These are phyloP conservation scores for Tuctoria greenei DNA, from an alignment of 176 grass and related monocot genomes.

Conservation along the genomic window DNA sequence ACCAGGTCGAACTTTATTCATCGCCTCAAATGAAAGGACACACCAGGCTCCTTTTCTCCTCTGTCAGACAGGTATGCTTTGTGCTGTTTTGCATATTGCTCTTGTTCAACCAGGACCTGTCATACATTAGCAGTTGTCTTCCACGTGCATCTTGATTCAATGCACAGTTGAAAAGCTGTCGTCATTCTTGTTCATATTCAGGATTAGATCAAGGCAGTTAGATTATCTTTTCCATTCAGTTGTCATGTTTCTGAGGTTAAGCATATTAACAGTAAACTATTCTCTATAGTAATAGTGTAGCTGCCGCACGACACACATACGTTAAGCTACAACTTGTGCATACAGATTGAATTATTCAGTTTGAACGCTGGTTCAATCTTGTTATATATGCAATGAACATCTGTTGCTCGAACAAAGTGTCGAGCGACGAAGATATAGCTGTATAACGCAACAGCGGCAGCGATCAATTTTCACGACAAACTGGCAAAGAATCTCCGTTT, in stretches of 20 bases:
- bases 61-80: slow-evolving; percentile 51
- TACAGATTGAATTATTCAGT: background rate
- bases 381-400: background rate
- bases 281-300: background rate
- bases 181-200: slow-evolving; percentile 9
- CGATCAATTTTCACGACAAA: too few relatives aligned
- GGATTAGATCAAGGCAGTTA: background rate
- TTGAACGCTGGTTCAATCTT: background rate
- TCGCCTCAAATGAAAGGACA: slow-evolving; percentile 76
- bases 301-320: background rate
- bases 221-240: background rate
- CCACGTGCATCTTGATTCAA: background rate
- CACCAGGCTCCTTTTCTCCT: slow-evolving; percentile 65
- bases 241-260: background rate
- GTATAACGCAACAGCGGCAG: too few relatives aligned
- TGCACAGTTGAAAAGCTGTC: background rate
- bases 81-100: slow-evolving; percentile 6
- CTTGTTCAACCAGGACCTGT: background rate
- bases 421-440: too few relatives aligned
- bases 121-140: background rate
- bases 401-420: too few relatives aligned
- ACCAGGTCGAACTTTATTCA: slow-evolving; percentile 60
- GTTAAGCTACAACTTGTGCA: background rate
- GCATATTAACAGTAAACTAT: background rate
- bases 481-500: too few relatives aligned